These are phyloP conservation scores for Chrysosporium keratinophilum DNA, from an alignment of 2,329 filamentous ascomycete genomes.

Conservation along the genomic window DNA sequence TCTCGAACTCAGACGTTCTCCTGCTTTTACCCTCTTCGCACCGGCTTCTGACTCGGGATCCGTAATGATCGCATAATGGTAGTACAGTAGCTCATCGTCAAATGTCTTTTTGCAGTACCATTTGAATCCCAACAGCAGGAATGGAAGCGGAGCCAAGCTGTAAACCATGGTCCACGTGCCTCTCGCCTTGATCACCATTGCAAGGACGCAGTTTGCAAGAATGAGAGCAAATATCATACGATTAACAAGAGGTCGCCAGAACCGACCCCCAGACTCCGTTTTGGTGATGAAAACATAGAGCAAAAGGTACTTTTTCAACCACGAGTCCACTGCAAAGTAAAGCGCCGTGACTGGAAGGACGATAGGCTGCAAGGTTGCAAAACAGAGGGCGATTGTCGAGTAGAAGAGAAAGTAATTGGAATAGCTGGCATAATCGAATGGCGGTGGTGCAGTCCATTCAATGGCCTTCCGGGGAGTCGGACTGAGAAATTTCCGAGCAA, in stretches of 20 bases:
- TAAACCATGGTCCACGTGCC: slow-evolving; percentile 58
- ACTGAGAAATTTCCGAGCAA: slow-evolving; percentile 70
- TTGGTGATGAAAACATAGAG: slow-evolving; percentile 95
- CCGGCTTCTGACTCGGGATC: slow-evolving; percentile 38
- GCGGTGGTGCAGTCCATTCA: slow-evolving; percentile 79
- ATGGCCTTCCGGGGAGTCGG: slow-evolving; percentile 88
- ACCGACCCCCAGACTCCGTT: slow-evolving; percentile 85
- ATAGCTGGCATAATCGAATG: slow-evolving; percentile 91
- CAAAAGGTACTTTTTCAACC: slow-evolving; percentile 88
- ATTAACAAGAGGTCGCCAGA: slow-evolving; percentile 87
- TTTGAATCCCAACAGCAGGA: slow-evolving; percentile 77
- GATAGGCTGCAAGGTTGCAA: slow-evolving; percentile 74
- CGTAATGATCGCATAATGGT: slow-evolving; percentile 54
- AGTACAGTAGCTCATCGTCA: slow-evolving; percentile 71
- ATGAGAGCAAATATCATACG: slow-evolving; percentile 76
- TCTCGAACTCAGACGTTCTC: slow-evolving; percentile 59
- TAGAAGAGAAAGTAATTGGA: slow-evolving; percentile 99
- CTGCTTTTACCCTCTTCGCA: slow-evolving; percentile 30
- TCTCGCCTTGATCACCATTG: slow-evolving; percentile 61
- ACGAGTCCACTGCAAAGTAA: slow-evolving; percentile 79
- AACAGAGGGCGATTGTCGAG: slow-evolving; percentile 76
- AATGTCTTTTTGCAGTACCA: slow-evolving; percentile 66
- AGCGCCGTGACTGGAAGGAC: slow-evolving; percentile 75
- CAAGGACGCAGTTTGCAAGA: slow-evolving; percentile 67
- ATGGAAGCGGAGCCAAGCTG: slow-evolving; percentile 60